Percentiles rank a stretch among this genome's conserved stretches.
These are phyloP conservation scores for Linnemannia exigua DNA, from an alignment of 192 early-diverging fungal species.

Conservation along the genomic window DNA sequence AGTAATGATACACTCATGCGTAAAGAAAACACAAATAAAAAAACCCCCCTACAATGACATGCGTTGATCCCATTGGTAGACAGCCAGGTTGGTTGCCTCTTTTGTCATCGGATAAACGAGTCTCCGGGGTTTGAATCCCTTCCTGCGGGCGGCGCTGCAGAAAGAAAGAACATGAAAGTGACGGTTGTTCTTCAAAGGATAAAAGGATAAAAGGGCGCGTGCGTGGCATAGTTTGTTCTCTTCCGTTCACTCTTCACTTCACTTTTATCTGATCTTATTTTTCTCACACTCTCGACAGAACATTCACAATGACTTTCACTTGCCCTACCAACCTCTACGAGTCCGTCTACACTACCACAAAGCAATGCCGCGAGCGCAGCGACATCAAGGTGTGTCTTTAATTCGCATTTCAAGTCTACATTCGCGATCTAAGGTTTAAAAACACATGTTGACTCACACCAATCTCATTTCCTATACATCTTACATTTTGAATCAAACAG, in stretches of 20 bases:
- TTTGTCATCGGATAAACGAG: neutral
- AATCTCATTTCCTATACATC: neutral
- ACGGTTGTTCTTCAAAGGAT: conserved; percentile 1
- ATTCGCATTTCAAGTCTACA: neutral
- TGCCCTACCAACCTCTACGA: conserved; percentile 48
- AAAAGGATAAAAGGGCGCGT: neutral
- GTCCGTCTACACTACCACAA: conserved; percentile 31
- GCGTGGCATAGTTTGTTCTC: neutral
- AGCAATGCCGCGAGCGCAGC: conserved; percentile 48
- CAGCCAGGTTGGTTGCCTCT: neutral
- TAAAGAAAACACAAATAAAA: neutral
- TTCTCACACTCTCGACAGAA: neutral
- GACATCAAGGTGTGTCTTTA: conserved; percentile 35
- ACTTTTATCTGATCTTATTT: neutral
- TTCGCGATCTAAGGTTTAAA: neutral
- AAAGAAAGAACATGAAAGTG: neutral
- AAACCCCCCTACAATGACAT: neutral
- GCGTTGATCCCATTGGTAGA: neutral
- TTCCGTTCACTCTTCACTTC: neutral
- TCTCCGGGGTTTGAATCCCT: neutral
- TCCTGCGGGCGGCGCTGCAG: conserved; percentile 33
- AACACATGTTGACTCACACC: conserved; percentile 1
- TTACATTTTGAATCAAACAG: conserved; percentile 16
- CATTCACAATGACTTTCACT: conserved; percentile 40
- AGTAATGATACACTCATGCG: neutral